A percentile compares a stretch with the other conserved stretches of the same genome.
phyloP scores from a whole-genome alignment of 2,329 filamentous ascomycete species.

The Sclerotinia borealis region DNA sequence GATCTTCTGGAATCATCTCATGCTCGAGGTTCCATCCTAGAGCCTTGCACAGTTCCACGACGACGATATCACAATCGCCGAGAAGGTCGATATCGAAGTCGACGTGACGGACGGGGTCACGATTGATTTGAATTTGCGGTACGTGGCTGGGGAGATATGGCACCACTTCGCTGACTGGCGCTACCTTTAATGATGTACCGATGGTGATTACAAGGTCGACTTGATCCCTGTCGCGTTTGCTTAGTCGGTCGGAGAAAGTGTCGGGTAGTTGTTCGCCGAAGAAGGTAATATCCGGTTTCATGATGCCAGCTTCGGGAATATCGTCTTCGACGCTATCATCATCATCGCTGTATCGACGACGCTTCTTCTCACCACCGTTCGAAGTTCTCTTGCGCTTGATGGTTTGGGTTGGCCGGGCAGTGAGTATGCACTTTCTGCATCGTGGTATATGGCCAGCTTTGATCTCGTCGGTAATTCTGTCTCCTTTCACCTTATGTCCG shows the following conservation, averaged over 20 bases:
- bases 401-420: slow-evolving; percentile 44
- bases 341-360: slow-evolving; percentile 24
- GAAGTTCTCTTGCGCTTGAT: slow-evolving; percentile 50
- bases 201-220: slow-evolving; percentile 93
- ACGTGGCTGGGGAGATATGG: slow-evolving; percentile 71
- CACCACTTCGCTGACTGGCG: slow-evolving; percentile 87
- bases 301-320: slow-evolving; percentile 67
- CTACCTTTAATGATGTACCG: slow-evolving; percentile 91
- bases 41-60: slow-evolving; percentile 76
- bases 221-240: slow-evolving; percentile 70
- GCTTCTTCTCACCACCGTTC: slow-evolving; percentile 44
- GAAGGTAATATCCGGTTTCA: slow-evolving; percentile 98
- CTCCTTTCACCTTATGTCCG: slow-evolving; percentile 64
- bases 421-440: slow-evolving; percentile 64
- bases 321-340: slow-evolving; percentile 50
- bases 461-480: slow-evolving; percentile 74
- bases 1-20: slow-evolving; percentile 70
- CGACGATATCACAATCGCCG: slow-evolving; percentile 90
- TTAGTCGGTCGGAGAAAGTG: slow-evolving; percentile 72
- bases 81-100: slow-evolving; percentile 95
- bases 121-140: slow-evolving; percentile 85
- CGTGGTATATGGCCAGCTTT: slow-evolving; percentile 68
- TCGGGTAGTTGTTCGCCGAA: slow-evolving; percentile 88
- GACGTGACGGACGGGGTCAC: slow-evolving; percentile 78
- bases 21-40: slow-evolving; percentile 76